These are phyloP conservation scores for Ganoderma meredithae DNA, from an alignment of 1,284 basidiomycete species.

Conservation along the genomic window DNA sequence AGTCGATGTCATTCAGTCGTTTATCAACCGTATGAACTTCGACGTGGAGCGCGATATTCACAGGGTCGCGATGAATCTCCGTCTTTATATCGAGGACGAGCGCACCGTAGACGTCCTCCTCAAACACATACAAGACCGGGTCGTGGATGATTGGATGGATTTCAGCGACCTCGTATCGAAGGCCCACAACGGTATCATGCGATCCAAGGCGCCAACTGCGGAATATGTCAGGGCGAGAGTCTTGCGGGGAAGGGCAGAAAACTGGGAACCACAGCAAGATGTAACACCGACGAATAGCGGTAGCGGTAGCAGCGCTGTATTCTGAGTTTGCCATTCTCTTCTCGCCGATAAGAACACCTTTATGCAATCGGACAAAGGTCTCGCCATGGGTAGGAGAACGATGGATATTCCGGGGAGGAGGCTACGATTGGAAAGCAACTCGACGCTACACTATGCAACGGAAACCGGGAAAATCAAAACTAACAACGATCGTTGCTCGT, in stretches of 20 bases:
- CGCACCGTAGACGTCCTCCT: conserved; percentile 81
- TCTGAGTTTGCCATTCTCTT: not conserved
- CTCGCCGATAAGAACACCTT: not conserved
- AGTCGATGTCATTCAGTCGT: conserved; percentile 55
- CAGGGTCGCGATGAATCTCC: conserved; percentile 59
- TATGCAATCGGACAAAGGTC: not conserved
- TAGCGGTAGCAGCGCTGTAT: conserved; percentile 1
- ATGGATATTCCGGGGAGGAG: not conserved
- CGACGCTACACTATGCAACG: conserved; percentile 24
- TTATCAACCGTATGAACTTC: conserved; percentile 61
- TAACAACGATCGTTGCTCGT: conserved; percentile 12
- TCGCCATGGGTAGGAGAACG: not conserved
- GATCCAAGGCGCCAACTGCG: conserved; percentile 45
- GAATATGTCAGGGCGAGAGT: conserved; percentile 47
- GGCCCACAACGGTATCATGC: conserved; percentile 49
- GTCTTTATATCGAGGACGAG: conserved; percentile 81
- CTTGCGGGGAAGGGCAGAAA: conserved; percentile 40
- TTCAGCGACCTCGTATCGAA: conserved; percentile 62
- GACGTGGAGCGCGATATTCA: conserved; percentile 65
- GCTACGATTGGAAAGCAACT: conserved; percentile 4
- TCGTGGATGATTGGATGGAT: conserved; percentile 75
- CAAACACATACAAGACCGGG: conserved; percentile 77
- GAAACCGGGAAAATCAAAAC: conserved; percentile 15
- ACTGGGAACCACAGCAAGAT: conserved; percentile 18
- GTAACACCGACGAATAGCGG: conserved; percentile 1